Conservation (phyloP, 78 protist species). For the Mantamonas sphyraenae region DNA sequence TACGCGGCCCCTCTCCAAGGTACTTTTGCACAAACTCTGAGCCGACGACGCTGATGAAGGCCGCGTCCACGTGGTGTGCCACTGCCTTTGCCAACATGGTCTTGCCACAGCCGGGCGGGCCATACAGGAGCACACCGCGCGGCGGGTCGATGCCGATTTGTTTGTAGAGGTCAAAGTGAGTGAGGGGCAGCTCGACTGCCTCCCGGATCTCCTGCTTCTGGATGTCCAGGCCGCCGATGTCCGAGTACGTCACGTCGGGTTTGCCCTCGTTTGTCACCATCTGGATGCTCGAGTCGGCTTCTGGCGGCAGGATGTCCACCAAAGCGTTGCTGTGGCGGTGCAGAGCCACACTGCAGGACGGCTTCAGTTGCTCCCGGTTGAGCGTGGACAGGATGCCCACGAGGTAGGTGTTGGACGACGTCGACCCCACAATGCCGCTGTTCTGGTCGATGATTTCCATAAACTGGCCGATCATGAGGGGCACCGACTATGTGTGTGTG, state of each 20-base stretch:
- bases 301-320: slow-evolving; percentile 97
- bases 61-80: slow-evolving; percentile 98
- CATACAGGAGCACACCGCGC: slow-evolving; percentile 97
- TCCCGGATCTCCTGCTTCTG: slow-evolving; percentile 99
- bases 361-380: slow-evolving; percentile 97
- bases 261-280: slow-evolving; percentile 66
- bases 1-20: slow-evolving; percentile 99
- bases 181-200: slow-evolving; percentile 99
- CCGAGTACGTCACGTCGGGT: slow-evolving; percentile 75
- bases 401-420: slow-evolving; percentile 86
- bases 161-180: slow-evolving; percentile 86
- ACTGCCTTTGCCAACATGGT: slow-evolving; percentile 98
- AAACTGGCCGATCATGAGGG: slow-evolving; percentile 98
- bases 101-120: slow-evolving; percentile 97
- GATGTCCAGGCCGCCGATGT: slow-evolving; percentile 97
- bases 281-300: slow-evolving; percentile 91
- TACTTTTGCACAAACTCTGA: slow-evolving; percentile 99
- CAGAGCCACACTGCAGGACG: slow-evolving; percentile 94
- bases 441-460: slow-evolving; percentile 95
- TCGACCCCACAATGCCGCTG: slow-evolving; percentile 85
- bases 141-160: slow-evolving; percentile 99
- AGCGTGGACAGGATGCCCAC: slow-evolving; percentile 94
- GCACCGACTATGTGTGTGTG: slow-evolving; percentile 97
- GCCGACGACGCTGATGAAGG: slow-evolving; percentile 91
- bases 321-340: slow-evolving; percentile 89